Evolutionary conservation across 2,329 filamentous ascomycete species (phyloP), one percentile per base, ranked within the genome.

Genomic region (Apiospora koreana): DNA sequence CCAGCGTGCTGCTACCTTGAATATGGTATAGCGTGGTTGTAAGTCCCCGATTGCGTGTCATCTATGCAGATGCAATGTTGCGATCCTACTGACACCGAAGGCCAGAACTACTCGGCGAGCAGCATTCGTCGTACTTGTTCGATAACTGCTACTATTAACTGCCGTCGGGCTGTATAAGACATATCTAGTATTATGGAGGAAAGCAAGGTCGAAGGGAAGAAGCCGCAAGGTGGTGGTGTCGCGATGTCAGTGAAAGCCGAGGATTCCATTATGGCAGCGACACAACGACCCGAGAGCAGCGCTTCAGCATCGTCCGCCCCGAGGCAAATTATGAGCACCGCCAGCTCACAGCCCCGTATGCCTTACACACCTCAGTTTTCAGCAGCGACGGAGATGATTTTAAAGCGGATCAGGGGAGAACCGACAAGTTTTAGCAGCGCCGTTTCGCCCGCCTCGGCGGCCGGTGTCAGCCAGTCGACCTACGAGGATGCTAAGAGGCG

Each of bases 401-500:
- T 83, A 3, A 79, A 81, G 65, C 75, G 81, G 2, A 80, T 83
- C 31, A 80, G 78, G 43, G 79, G 77, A 31, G 79, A 81, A 48
- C 75, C 79, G 1, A 78, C 76, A 54, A 80, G 77, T 68, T 73
- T 82, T 2, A 79, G 76, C 25, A 79, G 79, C 0, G 80, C 79
- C 1, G 76, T 82, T 3, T 80, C 80, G 2, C 78, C 78, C 0
- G 79, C 77, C 1, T 79, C 80, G 1, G 76, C 77, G 0, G 73
- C 78, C 6, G 76, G 78, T 2, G 80, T 83, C 71, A 76, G 79
- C 41, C 74, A 78, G 42, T 76, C 80, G 0, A 76, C 77, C 0
- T 83, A 80, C 46, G 82, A 83, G 67, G 82, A 83, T 58, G 79
- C 79, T 9, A 82, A 79, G 75, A 75, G 80, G 66, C 78, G 81